A percentile compares a stretch with the other conserved stretches of the same genome.
phyloP scores from a whole-genome alignment of 2,329 filamentous ascomycete genomes.

The Monosporascus ibericus region DNA sequence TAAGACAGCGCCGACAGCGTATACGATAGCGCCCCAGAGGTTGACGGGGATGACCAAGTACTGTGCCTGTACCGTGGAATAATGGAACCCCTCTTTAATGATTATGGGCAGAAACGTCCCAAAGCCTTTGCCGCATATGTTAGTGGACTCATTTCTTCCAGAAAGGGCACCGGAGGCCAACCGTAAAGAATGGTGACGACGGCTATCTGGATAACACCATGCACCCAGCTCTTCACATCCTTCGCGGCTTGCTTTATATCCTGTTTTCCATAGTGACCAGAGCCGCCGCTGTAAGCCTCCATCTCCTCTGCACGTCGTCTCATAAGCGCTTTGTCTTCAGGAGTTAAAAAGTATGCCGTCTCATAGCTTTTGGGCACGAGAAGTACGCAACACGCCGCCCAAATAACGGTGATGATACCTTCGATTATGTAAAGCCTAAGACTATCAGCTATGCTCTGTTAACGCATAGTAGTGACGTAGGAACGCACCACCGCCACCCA shows the following conservation, averaged over 20 bases:
- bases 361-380: constrained; percentile 13
- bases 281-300: constrained; percentile 16
- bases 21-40: constrained; percentile 33
- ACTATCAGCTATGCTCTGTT: background rate
- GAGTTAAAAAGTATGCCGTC: constrained; percentile 14
- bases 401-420: constrained; percentile 12
- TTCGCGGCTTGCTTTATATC: constrained; percentile 17
- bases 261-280: constrained; percentile 14
- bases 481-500: constrained; percentile 21
- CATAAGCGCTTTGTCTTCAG: constrained; percentile 16
- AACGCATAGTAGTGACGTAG: background rate
- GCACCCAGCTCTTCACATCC: constrained; percentile 21
- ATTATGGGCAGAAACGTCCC: constrained; percentile 36
- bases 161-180: background rate
- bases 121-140: constrained; percentile 19
- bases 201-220: constrained; percentile 30
- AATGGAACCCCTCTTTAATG: constrained; percentile 32
- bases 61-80: constrained; percentile 30
- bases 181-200: constrained; percentile 33
- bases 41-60: constrained; percentile 36
- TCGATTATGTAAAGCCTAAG: constrained; percentile 18
- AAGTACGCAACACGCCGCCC: constrained; percentile 7
- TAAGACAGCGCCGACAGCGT: constrained; percentile 30
- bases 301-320: constrained; percentile 14
- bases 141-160: background rate